phyloP scores from a whole-genome alignment of 2,329 filamentous ascomycete species.

The Clarireedia paspali region DNA sequence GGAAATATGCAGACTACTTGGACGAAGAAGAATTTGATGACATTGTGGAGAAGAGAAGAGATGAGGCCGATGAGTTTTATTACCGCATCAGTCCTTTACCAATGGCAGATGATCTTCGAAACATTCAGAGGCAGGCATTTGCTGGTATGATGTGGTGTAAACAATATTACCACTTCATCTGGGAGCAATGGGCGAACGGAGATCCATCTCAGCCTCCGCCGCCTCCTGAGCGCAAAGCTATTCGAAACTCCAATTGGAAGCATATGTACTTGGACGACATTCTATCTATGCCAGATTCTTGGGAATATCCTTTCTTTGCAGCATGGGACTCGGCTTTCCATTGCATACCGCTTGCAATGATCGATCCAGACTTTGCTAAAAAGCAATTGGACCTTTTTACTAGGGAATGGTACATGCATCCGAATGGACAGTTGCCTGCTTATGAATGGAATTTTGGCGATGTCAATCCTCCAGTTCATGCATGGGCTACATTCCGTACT shows the following conservation, averaged over 20 bases:
- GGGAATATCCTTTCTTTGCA: slow-evolving; percentile 97
- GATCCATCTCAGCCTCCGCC: slow-evolving; percentile 85
- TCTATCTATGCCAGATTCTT: slow-evolving; percentile 94
- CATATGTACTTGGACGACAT: slow-evolving; percentile 94
- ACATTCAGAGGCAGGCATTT: slow-evolving; percentile 90
- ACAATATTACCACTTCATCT: slow-evolving; percentile 93
- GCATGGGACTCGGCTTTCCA: slow-evolving; percentile 98
- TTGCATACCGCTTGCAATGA: slow-evolving; percentile 92
- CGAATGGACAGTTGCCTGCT: slow-evolving; percentile 88
- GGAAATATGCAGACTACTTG: slow-evolving; percentile 66
- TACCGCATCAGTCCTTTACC: slow-evolving; percentile 86
- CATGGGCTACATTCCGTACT: slow-evolving; percentile 88
- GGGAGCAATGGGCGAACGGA: slow-evolving; percentile 96
- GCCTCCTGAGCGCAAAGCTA: slow-evolving; percentile 66
- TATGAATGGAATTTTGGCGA: slow-evolving; percentile 98
- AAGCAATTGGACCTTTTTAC: slow-evolving; percentile 96
- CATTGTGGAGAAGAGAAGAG: slow-evolving; percentile 73
- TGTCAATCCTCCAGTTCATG: slow-evolving; percentile 93
- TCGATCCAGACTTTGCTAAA: slow-evolving; percentile 95
- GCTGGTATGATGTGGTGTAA: slow-evolving; percentile 99
- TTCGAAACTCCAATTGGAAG: slow-evolving; percentile 87
- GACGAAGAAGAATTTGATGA: slow-evolving; percentile 93
- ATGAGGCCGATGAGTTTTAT: slow-evolving; percentile 97
- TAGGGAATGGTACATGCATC: slow-evolving; percentile 97
- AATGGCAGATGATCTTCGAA: slow-evolving; percentile 87